phyloP scores from a whole-genome alignment of 306 rosid genomes.

The Lithocarpus polystachyus region DNA sequence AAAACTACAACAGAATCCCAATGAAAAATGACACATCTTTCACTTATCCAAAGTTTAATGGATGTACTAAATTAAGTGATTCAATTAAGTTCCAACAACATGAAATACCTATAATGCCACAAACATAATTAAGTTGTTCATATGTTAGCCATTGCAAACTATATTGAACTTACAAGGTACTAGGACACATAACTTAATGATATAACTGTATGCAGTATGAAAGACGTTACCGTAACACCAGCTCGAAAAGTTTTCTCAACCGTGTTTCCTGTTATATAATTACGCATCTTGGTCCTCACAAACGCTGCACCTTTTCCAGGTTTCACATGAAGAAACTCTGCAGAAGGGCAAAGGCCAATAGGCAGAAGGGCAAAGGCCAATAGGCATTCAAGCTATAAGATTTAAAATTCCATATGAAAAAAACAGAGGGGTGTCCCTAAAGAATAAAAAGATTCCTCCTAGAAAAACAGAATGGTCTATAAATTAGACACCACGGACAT shows the following conservation, averaged over 20 bases:
- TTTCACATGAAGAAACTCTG: conserved; percentile 96
- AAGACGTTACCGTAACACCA: conserved; percentile 66
- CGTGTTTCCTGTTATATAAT: conserved; percentile 76
- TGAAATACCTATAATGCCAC: neutral
- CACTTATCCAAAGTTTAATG: neutral
- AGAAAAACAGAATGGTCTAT: neutral
- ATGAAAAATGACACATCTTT: neutral
- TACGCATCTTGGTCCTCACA: conserved; percentile 89
- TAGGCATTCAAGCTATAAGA: neutral
- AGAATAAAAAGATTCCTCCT: neutral
- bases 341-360: conserved; percentile 16
- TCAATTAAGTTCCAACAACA: neutral
- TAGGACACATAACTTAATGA: neutral
- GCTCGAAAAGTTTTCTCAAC: conserved; percentile 96
- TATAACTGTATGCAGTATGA: neutral
- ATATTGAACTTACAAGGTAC: neutral
- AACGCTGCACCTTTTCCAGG: conserved; percentile 99
- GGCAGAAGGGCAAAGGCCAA: conserved; percentile 16
- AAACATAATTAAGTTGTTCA: neutral
- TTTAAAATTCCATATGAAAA: neutral
- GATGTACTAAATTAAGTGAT: neutral
- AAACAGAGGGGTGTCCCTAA: neutral
- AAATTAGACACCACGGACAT: neutral
- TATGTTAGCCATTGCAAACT: neutral
- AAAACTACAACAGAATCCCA: neutral